Conservation (phyloP, 148 eudicot species). For the Tetragonia tetragonoides region DNA sequence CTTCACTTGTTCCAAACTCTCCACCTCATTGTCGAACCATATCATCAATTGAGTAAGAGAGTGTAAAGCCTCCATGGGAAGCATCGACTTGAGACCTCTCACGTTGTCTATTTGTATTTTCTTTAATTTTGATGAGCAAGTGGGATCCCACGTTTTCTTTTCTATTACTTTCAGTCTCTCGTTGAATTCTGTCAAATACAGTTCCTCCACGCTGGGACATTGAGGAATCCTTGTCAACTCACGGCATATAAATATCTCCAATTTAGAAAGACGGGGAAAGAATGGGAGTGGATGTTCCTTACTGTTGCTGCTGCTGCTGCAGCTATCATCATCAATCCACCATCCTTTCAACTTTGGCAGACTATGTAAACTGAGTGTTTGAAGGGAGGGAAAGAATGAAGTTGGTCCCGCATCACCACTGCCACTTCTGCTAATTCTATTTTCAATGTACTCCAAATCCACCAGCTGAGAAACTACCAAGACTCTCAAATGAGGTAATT, state of each 20-base stretch:
- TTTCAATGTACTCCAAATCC: background rate
- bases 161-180: too few relatives aligned
- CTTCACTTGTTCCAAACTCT: background rate
- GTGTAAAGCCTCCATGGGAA: too few relatives aligned
- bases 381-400: too few relatives aligned
- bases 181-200: too few relatives aligned
- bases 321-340: background rate
- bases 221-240: background rate
- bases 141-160: background rate
- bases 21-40: background rate
- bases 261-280: background rate
- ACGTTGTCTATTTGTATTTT: too few relatives aligned
- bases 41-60: background rate
- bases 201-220: background rate
- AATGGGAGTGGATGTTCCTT: background rate
- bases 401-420: too few relatives aligned
- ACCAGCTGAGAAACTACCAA: background rate
- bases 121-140: too few relatives aligned
- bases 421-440: background rate
- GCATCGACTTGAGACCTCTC: too few relatives aligned
- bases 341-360: conserved; percentile 3
- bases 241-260: background rate
- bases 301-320: background rate
- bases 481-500: too few relatives aligned
- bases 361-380: too few relatives aligned